A percentile compares a stretch with the other conserved stretches of the same genome.
Evolutionary conservation across 139 green algal species (phyloP).

Genomic region (Nannochloris sp.): DNA sequence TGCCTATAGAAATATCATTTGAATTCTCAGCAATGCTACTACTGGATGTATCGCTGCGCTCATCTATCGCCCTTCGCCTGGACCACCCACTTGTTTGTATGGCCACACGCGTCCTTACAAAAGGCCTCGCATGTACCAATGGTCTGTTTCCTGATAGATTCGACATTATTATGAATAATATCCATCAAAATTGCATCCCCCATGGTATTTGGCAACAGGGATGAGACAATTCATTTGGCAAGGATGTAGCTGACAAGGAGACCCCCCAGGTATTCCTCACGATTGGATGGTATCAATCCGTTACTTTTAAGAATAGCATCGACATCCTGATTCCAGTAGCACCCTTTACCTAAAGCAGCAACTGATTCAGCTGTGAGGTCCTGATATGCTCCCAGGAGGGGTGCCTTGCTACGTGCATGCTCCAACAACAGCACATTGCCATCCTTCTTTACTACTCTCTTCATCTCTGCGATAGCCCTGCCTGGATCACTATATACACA

Average conservation of each 20-base stretch:
- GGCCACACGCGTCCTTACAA: no score
- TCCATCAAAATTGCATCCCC: no score
- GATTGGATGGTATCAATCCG: conserved; percentile 13
- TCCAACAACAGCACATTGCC: conserved; percentile 55
- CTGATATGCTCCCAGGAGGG: conserved; percentile 21
- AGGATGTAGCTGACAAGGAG: conserved; percentile 19
- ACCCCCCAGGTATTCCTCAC: conserved; percentile 27
- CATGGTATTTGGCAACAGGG: no score
- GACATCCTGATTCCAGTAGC: conserved; percentile 54
- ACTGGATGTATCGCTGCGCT: no score
- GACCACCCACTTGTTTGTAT: no score
- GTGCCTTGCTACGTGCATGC: conserved; percentile 31
- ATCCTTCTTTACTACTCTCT: conserved; percentile 31
- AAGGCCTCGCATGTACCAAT: no score
- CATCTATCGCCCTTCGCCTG: no score
- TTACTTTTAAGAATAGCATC: conserved; percentile 15
- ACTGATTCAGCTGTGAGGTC: conserved; percentile 21
- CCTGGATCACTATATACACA: conserved; percentile 48
- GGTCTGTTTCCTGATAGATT: no score
- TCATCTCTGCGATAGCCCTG: conserved; percentile 33
- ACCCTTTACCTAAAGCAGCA: conserved; percentile 19
- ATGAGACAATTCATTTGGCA: neutral
- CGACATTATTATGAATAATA: no score
- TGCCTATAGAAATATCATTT: conserved; percentile 1
- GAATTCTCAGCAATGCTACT: neutral